phyloP scores from a whole-genome alignment of 106 monocot species.

The Dioscorea zingiberensis region DNA sequence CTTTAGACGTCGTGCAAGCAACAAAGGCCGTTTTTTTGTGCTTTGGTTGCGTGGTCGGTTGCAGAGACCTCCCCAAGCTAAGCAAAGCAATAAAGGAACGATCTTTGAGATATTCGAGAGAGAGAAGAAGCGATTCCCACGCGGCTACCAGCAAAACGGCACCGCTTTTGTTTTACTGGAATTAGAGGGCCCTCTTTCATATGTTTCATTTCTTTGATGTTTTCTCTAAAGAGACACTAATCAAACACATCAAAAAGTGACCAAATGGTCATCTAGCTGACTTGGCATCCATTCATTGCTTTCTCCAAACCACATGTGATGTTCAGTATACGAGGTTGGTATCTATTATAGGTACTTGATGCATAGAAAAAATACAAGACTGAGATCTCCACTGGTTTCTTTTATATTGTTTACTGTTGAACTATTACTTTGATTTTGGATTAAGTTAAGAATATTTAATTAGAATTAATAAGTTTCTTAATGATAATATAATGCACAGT shows the following conservation, averaged over 20 bases:
- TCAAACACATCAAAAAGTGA: not conserved
- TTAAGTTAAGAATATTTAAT: no score
- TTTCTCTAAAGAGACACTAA: not conserved
- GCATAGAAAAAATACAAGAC: not conserved
- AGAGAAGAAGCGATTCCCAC: not conserved
- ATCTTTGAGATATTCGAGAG: not conserved
- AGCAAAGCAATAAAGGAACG: not conserved
- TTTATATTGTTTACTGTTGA: no score
- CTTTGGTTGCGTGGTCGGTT: not conserved
- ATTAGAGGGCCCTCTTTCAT: no score
- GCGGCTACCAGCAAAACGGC: not conserved
- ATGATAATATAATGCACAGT: no score
- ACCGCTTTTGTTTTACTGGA: not conserved
- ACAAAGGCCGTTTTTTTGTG: not conserved
- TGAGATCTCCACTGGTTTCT: no score
- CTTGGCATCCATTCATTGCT: not conserved
- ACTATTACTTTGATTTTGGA: no score
- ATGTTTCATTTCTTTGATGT: no score
- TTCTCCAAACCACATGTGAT: no score
- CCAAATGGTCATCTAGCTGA: not conserved
- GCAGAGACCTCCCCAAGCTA: not conserved
- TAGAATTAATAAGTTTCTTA: no score
- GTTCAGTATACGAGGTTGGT: no score
- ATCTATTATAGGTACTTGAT: no score
- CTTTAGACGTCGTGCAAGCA: conserved; percentile 1